Evolutionary conservation across 345 rosid genomes (phyloP), one percentile per base, ranked within the genome.

Genomic region (Xanthoceras sorbifolium): DNA sequence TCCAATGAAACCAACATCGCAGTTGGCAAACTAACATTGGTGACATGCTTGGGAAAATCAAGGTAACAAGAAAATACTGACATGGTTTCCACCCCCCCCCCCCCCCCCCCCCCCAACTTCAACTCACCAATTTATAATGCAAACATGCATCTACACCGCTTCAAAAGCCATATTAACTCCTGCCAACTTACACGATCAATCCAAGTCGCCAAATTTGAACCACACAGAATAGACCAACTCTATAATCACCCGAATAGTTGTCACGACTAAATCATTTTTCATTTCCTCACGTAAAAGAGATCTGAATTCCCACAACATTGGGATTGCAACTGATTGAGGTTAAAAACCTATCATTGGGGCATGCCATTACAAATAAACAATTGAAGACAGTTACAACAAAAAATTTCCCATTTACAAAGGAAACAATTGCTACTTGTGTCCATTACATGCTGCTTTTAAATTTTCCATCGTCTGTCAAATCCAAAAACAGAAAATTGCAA

Each of bases 311-410:
- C 26, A 71, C 73, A 69, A 69, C 18, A 18, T 20, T n/a, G 68
- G 59, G 59, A 50, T 54, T 25, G 46, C 26, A 52, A 34, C 52
- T 8, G 20, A 8, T n/a, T 55, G 26, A 23, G 32, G 36, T 31
- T 62, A 20, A 63, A 29, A 9, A 44, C 3, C 38, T 55, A 4
- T 7, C 34, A 8, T 9, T 63, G 60, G 32, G 28, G 61, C 14
- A 48, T 63, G 61, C 55, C 72, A 25, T 48, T 57, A 73, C 84
- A 78, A 36, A 55, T 59, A 65, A 72, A 83, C 7, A 71, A 72
- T 28, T 46, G 64, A 69, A 5, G 64, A 69, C n/a, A 59, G 44
- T 61, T 83, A 79, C 88, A 86, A 84, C 81, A 83, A 83, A 59
- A n/a, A 83, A 76, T 15, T 71, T 71, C 79, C 77, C 80, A 70